Evolutionary conservation across 176 grass and related monocot species (phyloP), one percentile per base, ranked within the genome.

Genomic region (Paspalum vaginatum): DNA sequence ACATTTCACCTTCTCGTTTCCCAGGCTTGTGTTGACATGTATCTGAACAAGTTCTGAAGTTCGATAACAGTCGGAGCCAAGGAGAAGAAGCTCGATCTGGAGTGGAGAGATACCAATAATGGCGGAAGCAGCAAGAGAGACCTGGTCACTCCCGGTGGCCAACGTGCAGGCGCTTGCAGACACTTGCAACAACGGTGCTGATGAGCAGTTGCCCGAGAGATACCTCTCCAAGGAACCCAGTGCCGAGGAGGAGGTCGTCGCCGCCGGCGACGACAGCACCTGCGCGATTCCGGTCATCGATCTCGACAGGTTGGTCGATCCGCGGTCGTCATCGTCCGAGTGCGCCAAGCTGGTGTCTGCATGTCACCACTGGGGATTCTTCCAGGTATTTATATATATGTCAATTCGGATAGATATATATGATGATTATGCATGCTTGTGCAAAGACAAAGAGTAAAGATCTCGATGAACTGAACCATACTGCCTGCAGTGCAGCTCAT

Each of bases 141-240:
- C 10, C 1, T 52, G 63, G 43, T 77, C 74, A 27, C 64, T 84
- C 4, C 53, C 64, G 11, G 74, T 78, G 26, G 1, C 82, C 5
- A 84, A 84, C 65, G 82, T 84, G 53, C 74, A 84, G 64, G 74
- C 9, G 20, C 74, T 77, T 10, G 64, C 43, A 2, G 53, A 37
- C 8, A 20, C 64, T 13, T 70, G 65, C 64, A 77, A 59, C 4
- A 60, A 26, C 7, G 9, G 20, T 0, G 15, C 10, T 0, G 62
- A 76, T 11, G 72, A 7, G 9, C 73, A 60, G 54, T n/a, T 60
- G 40, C 73, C 73, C 0, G 54, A 76, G 39, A 76, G 73, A 5
- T 76, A 76, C 41, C 39, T 76, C 53, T 15, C 21, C 12, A 45
- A 24, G 10, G 73, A 76, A 22, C 54, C n/a, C 11, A 7, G 1